Evolutionary conservation across 1,284 basidiomycete species (phyloP).

Genomic region (Meripilus lineatus): DNA sequence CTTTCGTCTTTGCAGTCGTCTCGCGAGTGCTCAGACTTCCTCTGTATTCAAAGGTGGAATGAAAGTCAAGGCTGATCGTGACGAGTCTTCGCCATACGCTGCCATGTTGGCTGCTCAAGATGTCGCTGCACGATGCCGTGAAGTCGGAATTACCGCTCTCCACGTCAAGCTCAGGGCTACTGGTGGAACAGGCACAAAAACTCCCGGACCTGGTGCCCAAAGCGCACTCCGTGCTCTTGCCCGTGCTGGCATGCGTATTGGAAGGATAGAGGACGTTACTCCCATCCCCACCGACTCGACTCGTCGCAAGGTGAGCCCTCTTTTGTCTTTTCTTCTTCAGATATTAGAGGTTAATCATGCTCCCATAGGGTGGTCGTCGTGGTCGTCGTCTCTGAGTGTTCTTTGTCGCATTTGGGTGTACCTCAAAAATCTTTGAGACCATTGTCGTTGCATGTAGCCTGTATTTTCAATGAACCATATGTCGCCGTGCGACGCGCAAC

Average conservation of each 20-base stretch:
- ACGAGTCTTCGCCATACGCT: conserved; percentile 99
- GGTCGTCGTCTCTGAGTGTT: conserved; percentile 88
- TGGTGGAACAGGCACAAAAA: conserved; percentile 98
- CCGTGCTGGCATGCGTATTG: conserved; percentile 98
- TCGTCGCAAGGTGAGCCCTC: conserved; percentile 76
- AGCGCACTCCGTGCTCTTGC: conserved; percentile 97
- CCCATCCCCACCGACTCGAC: conserved; percentile 97
- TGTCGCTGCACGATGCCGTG: conserved; percentile 93
- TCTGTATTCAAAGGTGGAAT: conserved; percentile 69
- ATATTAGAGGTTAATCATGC: too few relatives aligned
- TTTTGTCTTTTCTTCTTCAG: neutral
- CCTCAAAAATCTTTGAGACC: conserved; percentile 22
- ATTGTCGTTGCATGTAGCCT: conserved; percentile 31
- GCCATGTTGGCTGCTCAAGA: conserved; percentile 99
- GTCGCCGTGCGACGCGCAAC: conserved; percentile 83
- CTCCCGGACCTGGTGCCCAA: conserved; percentile 97
- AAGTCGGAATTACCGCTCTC: conserved; percentile 97
- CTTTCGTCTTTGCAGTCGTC: neutral
- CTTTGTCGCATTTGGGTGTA: conserved; percentile 11
- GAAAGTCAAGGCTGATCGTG: conserved; percentile 99
- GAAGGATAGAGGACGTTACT: conserved; percentile 96
- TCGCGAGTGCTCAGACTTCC: neutral
- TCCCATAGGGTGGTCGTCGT: conserved; percentile 91
- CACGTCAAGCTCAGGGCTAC: conserved; percentile 98
- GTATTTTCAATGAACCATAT: conserved; percentile 38